Conservation (phyloP, 73 alveolate genomes). For the Symbiodinium pilosum region DNA sequence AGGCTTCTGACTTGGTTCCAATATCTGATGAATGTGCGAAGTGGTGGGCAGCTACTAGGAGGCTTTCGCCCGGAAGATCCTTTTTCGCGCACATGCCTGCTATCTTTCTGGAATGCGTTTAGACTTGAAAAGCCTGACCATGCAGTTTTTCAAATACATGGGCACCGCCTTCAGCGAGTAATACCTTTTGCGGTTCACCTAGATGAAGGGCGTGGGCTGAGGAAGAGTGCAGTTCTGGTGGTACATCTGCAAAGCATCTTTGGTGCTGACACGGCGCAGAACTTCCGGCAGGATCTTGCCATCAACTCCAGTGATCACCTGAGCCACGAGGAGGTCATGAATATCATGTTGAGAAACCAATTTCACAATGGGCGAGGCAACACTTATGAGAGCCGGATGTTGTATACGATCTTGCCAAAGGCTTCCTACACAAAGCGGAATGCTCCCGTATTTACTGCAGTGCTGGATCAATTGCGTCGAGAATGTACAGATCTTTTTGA, state of each 20-base stretch:
- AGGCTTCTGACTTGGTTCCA: neutral
- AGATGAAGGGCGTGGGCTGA: constrained; percentile 22
- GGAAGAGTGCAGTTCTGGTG: neutral
- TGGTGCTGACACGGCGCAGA: neutral
- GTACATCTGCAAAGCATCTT: neutral
- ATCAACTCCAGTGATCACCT: neutral
- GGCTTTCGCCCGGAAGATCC: neutral
- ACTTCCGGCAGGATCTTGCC: neutral
- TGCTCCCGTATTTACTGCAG: neutral
- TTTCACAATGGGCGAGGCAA: constrained; percentile 29
- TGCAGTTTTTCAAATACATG: neutral
- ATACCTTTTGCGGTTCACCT: constrained; percentile 19
- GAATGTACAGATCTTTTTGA: neutral
- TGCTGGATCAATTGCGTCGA: neutral
- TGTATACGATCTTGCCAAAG: constrained; percentile 40
- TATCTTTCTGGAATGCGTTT: neutral
- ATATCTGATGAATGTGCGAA: neutral
- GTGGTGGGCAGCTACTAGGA: neutral
- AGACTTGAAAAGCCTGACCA: neutral
- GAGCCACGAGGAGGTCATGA: neutral
- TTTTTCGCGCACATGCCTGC: neutral
- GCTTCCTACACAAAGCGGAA: constrained; percentile 38
- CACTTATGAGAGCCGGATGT: constrained; percentile 1
- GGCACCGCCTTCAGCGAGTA: neutral
- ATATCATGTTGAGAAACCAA: constrained; percentile 3